Conservation (phyloP, 2,329 filamentous ascomycete species). For the Emergomyces africanus region DNA sequence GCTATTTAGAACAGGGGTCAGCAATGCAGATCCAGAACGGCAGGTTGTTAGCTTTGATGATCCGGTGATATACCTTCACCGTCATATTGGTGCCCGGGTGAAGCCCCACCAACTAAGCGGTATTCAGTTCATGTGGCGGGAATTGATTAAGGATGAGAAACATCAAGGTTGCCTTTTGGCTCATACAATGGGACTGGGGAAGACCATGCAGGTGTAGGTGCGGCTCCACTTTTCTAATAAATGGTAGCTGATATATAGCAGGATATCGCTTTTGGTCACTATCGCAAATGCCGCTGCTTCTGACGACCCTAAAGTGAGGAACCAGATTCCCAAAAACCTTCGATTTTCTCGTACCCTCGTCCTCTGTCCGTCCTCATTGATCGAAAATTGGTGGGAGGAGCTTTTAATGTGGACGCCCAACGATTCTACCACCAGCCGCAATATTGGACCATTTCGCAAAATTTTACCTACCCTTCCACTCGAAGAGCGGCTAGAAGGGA, state of each 20-base stretch:
- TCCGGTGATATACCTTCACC: slow-evolving; percentile 42
- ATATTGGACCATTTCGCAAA: slow-evolving; percentile 10
- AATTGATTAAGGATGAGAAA: slow-evolving; percentile 51
- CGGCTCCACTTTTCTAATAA: background rate
- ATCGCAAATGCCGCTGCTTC: slow-evolving; percentile 56
- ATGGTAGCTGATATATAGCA: slow-evolving; percentile 11
- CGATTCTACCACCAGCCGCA: background rate
- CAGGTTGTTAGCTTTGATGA: slow-evolving; percentile 34
- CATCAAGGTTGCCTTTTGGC: slow-evolving; percentile 69
- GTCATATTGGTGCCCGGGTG: slow-evolving; percentile 50
- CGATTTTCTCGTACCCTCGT: slow-evolving; percentile 53
- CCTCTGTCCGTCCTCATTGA: slow-evolving; percentile 59
- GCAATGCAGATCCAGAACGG: slow-evolving; percentile 31
- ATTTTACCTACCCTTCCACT: slow-evolving; percentile 35
- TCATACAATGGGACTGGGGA: slow-evolving; percentile 85
- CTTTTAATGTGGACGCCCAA: slow-evolving; percentile 54
- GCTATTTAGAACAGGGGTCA: slow-evolving; percentile 20
- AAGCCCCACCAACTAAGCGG: slow-evolving; percentile 73
- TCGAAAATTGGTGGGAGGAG: slow-evolving; percentile 77
- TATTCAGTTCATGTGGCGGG: slow-evolving; percentile 80
- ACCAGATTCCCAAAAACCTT: slow-evolving; percentile 57
- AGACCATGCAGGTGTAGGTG: slow-evolving; percentile 70
- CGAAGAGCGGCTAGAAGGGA: slow-evolving; percentile 30
- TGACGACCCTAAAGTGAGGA: slow-evolving; percentile 39
- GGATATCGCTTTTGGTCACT: slow-evolving; percentile 65